Evolutionary conservation across 805 yeast genomes (phyloP).

Genomic region (Schwanniomyces sp.): DNA sequence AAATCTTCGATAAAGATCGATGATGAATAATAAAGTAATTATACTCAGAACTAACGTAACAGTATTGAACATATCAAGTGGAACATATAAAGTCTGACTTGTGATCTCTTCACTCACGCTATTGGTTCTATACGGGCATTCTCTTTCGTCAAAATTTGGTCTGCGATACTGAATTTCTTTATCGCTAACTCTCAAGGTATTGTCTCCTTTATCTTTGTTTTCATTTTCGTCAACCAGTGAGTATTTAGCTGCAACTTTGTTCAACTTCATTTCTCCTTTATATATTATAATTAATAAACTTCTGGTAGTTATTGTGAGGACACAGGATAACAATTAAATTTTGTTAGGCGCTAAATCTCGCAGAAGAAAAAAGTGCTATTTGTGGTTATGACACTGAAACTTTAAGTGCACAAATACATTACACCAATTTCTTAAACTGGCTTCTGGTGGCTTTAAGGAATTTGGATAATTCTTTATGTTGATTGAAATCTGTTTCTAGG

Average conservation of each 20-base stretch:
- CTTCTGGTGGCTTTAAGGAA: constrained; percentile 19
- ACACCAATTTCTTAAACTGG: constrained; percentile 5
- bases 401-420: not conserved
- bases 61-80: not conserved
- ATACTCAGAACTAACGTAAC: not conserved
- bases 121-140: not conserved
- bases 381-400: too few species aligned
- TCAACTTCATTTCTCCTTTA: not conserved
- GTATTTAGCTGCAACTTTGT: not conserved
- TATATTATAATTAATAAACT: not conserved
- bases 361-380: too few species aligned
- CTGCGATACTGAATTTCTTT: not conserved
- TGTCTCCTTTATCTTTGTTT: not conserved
- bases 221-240: not conserved
- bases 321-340: too few species aligned
- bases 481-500: constrained; percentile 23
- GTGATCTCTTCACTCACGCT: not conserved
- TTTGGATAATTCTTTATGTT: constrained; percentile 24
- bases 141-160: not conserved
- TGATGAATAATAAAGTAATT: not conserved
- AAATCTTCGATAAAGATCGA: not conserved
- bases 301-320: not conserved
- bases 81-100: not conserved
- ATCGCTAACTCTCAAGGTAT: not conserved
- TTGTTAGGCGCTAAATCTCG: not conserved